Conservation (phyloP, 2,329 filamentous ascomycete genomes). For the Arachnomyces sp. region DNA sequence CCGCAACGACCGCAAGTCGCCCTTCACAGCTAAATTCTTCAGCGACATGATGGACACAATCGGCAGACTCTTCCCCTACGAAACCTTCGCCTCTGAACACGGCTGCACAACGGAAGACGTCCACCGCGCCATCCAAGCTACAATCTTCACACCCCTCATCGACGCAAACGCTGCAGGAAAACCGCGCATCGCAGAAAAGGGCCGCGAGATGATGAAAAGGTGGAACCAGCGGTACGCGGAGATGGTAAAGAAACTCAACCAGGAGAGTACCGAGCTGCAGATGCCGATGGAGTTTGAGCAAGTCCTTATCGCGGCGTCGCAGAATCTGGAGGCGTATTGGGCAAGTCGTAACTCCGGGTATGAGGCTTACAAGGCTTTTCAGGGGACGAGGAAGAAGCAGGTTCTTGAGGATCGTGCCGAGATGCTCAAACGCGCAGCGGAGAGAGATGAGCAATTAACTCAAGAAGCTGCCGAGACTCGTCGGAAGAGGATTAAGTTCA, state of each 20-base stretch:
- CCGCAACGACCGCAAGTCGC: background rate
- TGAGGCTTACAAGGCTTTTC: no score
- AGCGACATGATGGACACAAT: conserved; percentile 17
- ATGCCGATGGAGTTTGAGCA: conserved; percentile 3
- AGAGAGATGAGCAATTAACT: no score
- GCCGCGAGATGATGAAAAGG: conserved; percentile 6
- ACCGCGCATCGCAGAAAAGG: conserved; percentile 6
- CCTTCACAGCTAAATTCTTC: conserved; percentile 18
- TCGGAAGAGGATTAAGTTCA: background rate
- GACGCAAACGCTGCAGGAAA: conserved; percentile 3
- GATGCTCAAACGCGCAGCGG: no score
- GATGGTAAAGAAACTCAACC: background rate
- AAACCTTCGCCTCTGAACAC: conserved; percentile 17
- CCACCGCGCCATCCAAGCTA: conserved; percentile 13
- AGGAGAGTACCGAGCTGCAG: background rate
- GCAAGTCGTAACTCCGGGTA: background rate
- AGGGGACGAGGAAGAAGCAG: no score
- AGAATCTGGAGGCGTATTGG: conserved; percentile 4
- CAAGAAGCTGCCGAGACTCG: background rate
- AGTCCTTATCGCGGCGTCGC: conserved; percentile 1
- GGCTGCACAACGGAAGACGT: conserved; percentile 15
- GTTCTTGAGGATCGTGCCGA: no score
- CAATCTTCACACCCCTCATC: conserved; percentile 16
- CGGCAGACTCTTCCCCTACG: conserved; percentile 16
- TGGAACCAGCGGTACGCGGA: conserved; percentile 7